phyloP scores from a whole-genome alignment of 495 filamentous ascomycete genomes.

The Penicillium canescens region DNA sequence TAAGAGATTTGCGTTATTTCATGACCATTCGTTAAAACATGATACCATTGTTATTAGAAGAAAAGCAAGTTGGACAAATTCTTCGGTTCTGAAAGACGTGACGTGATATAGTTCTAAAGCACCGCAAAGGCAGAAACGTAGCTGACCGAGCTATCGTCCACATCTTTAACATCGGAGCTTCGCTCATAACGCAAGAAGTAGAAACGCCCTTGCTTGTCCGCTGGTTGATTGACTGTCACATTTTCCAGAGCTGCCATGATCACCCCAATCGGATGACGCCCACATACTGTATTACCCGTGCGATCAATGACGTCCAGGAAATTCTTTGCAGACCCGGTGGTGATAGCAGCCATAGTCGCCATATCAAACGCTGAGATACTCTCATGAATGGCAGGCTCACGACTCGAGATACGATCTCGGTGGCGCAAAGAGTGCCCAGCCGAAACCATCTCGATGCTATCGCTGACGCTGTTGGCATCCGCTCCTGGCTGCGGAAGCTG shows the following conservation, averaged over 20 bases:
- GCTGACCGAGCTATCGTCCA: conserved; percentile 86
- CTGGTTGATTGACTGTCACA: conserved; percentile 32
- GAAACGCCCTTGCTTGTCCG: conserved; percentile 60
- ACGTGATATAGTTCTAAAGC: conserved; percentile 20
- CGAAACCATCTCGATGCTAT: conserved; percentile 30
- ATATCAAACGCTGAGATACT: conserved; percentile 82
- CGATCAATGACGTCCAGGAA: conserved; percentile 68
- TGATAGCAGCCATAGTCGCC: conserved; percentile 78
- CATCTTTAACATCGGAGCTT: conserved; percentile 71
- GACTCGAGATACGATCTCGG: conserved; percentile 36
- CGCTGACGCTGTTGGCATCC: conserved; percentile 23
- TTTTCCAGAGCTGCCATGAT: conserved; percentile 84
- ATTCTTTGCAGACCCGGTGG: conserved; percentile 64
- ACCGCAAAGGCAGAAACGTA: conserved; percentile 64
- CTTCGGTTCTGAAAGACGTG: neutral
- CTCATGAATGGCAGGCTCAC: conserved; percentile 70
- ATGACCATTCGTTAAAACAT: neutral
- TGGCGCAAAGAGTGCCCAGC: conserved; percentile 40
- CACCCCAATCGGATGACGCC: conserved; percentile 92
- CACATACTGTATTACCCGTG: conserved; percentile 93
- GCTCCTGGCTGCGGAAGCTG: conserved; percentile 42
- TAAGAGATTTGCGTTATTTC: neutral
- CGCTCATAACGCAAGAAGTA: conserved; percentile 90
- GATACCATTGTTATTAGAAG: neutral
- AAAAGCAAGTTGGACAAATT: neutral